Evolutionary conservation across 768 basidiomycete species (phyloP), one percentile per base, ranked within the genome.

Genomic region (Leccinum ochraceum): DNA sequence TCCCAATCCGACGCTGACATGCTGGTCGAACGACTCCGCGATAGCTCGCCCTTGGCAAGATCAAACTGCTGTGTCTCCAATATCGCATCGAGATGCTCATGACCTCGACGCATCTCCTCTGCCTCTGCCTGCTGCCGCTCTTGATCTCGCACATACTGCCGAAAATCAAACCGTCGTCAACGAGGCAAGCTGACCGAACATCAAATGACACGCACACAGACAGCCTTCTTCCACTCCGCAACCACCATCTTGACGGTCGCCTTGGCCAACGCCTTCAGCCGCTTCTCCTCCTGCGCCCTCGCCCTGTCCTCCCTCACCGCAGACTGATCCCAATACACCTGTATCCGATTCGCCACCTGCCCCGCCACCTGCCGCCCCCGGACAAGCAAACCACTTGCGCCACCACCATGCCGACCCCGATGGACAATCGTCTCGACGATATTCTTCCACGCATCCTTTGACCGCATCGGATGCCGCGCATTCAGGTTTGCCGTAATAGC

Each of bases 141-240:
- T 66, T 87, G 83, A 60, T 91, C 87, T 4, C 90, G 85, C 17
- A 94, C 82, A 74, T 92, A 85, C 90, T 92, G 62, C 17, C 50
- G 59, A 58, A 42, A 9, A 4, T n/a, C 57, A 6, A n/a, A 59
- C 8, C 30, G n/a, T 63, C 49, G 62, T 50, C 46, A 39, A 4
- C 2, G 8, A 7, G 4, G 37, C 36, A 30, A 32, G 10, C 9
- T n/a, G 10, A 9, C 4, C 14, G n/a, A n/a, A 53, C 22, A n/a
- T 3, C 11, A 30, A 48, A 26, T 14, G 17, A 42, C 4, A 82
- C 92, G 69, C 68, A 91, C 92, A 66, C 86, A 86, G 53, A 95
- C 86, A 8, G 92, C 95, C 69, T 91, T 86, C 73, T 89, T 90
- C 95, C 95, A 98, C 69, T 94, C 89, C 10, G 79, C 80, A 32